These are phyloP conservation scores for Camellia granthamiana DNA, from an alignment of 148 eudicot genomes.

Conservation along the genomic window DNA sequence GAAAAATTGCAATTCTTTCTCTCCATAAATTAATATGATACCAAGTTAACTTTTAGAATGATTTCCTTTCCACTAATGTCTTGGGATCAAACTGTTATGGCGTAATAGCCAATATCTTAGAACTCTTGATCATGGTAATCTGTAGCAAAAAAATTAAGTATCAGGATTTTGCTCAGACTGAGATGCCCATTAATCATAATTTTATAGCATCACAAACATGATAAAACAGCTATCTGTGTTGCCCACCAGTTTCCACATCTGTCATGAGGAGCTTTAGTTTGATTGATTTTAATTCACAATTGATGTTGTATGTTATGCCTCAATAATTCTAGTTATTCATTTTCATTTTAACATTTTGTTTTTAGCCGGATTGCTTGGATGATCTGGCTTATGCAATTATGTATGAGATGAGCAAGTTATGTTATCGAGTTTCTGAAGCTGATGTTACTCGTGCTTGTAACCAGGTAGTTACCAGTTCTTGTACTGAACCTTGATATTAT, in stretches of 20 bases:
- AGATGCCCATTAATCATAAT: background rate
- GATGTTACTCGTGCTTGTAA: constrained; percentile 86
- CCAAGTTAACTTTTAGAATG: too few relatives aligned
- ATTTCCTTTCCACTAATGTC: too few relatives aligned
- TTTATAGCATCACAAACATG: background rate
- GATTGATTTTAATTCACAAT: background rate
- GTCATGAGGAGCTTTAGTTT: background rate
- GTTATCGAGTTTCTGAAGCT: constrained; percentile 70
- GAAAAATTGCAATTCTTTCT: too few relatives aligned
- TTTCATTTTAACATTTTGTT: constrained; percentile 11
- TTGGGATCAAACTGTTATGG: too few relatives aligned
- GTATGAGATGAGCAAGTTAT: constrained; percentile 70
- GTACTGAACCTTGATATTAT: constrained; percentile 9
- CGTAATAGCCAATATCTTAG: too few relatives aligned
- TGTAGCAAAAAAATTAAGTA: too few relatives aligned
- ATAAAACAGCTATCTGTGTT: too few relatives aligned
- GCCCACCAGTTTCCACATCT: background rate
- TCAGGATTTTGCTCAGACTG: background rate
- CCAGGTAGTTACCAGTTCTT: constrained; percentile 44
- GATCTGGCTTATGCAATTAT: constrained; percentile 79
- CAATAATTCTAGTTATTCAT: background rate
- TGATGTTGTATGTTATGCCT: background rate
- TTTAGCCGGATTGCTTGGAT: constrained; percentile 83
- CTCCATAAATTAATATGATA: too few relatives aligned
- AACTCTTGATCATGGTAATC: too few relatives aligned